Conservation (phyloP, 2,329 filamentous ascomycete genomes). For the Dactylellina cionopaga region DNA sequence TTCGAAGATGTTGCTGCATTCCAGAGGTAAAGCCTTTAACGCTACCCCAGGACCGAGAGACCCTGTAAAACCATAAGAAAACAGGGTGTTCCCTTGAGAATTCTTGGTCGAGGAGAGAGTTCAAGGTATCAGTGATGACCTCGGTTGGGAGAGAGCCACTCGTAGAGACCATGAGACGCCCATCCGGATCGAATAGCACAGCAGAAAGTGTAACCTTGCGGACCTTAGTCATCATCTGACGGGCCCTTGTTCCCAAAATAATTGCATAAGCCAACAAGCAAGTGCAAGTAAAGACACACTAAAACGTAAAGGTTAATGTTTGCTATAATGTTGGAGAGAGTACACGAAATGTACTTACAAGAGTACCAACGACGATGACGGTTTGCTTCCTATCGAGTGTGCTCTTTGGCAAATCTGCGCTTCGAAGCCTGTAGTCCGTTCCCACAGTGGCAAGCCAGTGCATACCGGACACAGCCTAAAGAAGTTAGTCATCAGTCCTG, state of each 20-base stretch:
- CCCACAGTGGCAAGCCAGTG: slow-evolving; percentile 82
- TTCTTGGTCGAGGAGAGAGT: slow-evolving; percentile 62
- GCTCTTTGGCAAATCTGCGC: slow-evolving; percentile 62
- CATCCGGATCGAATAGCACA: slow-evolving; percentile 74
- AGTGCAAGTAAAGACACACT: slow-evolving; percentile 72
- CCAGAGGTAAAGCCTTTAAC: slow-evolving; percentile 74
- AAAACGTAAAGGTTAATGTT: too few species aligned
- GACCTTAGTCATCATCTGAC: slow-evolving; percentile 60
- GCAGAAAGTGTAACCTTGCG: slow-evolving; percentile 65
- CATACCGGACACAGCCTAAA: slow-evolving; percentile 77
- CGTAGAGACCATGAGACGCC: slow-evolving; percentile 74
- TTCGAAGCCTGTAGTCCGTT: slow-evolving; percentile 72
- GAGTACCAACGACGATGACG: slow-evolving; percentile 76
- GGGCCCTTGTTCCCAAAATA: slow-evolving; percentile 64
- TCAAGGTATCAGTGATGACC: slow-evolving; percentile 81
- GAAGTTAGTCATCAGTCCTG: neutral
- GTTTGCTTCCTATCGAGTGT: slow-evolving; percentile 71
- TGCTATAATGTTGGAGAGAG: too few species aligned
- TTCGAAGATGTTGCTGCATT: slow-evolving; percentile 77
- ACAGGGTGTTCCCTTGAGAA: slow-evolving; percentile 80
- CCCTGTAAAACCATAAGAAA: slow-evolving; percentile 87
- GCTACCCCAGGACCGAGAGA: slow-evolving; percentile 78
- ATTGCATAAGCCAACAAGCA: slow-evolving; percentile 68
- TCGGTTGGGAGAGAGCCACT: slow-evolving; percentile 75
- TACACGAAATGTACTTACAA: slow-evolving; percentile 71